phyloP scores from a whole-genome alignment of 2,329 filamentous ascomycete species.

The Fusarium redolens region DNA sequence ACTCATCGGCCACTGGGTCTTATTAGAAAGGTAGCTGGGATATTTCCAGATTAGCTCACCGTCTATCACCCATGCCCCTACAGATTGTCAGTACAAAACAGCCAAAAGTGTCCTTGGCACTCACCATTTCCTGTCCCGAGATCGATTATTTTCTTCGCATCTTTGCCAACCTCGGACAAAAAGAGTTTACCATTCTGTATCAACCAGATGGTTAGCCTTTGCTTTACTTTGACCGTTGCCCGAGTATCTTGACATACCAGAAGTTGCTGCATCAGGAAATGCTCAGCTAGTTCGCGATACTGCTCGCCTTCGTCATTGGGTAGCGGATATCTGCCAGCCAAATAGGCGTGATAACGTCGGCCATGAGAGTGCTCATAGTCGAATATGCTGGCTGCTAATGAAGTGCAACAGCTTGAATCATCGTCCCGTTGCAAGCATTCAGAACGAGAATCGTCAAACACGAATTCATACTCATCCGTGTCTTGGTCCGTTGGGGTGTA shows the following conservation, averaged over 20 bases:
- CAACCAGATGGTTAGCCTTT: neutral
- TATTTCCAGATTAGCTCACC: slow-evolving; percentile 42
- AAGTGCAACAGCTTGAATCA: slow-evolving; percentile 48
- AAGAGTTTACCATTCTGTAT: slow-evolving; percentile 53
- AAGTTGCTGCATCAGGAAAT: slow-evolving; percentile 59
- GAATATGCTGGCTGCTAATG: slow-evolving; percentile 49
- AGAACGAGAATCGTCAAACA: slow-evolving; percentile 39
- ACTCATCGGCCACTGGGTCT: slow-evolving; percentile 53
- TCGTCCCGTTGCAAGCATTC: slow-evolving; percentile 39
- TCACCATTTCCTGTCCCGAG: slow-evolving; percentile 62
- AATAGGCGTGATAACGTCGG: slow-evolving; percentile 57
- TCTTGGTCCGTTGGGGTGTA: slow-evolving; percentile 45
- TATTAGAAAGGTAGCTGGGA: slow-evolving; percentile 8
- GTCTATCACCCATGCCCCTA: slow-evolving; percentile 66
- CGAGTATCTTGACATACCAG: slow-evolving; percentile 44
- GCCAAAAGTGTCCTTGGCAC: neutral
- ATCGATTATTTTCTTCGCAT: slow-evolving; percentile 58
- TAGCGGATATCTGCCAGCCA: slow-evolving; percentile 57
- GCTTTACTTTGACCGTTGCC: neutral
- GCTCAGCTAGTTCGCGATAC: slow-evolving; percentile 58
- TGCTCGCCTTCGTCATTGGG: slow-evolving; percentile 61
- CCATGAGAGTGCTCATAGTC: slow-evolving; percentile 50
- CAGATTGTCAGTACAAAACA: slow-evolving; percentile 8
- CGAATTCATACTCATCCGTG: slow-evolving; percentile 47
- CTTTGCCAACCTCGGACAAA: slow-evolving; percentile 53